Evolutionary conservation across 2,329 filamentous ascomycete genomes (phyloP).

Genomic region (Calonectria honghensis): DNA sequence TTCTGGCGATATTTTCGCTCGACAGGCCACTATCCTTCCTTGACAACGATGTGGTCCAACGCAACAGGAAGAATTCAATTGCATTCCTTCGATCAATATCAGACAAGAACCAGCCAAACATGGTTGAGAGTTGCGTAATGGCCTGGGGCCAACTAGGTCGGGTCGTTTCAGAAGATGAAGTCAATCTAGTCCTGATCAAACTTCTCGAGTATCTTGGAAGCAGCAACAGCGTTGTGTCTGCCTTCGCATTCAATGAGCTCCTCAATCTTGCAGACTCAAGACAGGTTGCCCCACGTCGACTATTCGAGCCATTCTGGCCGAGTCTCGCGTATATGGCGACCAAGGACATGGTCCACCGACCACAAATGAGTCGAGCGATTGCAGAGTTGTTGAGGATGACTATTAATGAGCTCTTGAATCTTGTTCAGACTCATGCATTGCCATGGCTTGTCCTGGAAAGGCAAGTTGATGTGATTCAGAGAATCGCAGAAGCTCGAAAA

Average conservation of each 20-base stretch:
- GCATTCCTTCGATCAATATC: conserved; percentile 83
- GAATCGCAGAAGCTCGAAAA: conserved; percentile 86
- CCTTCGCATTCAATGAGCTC: conserved; percentile 89
- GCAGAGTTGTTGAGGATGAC: conserved; percentile 88
- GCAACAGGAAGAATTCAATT: conserved; percentile 80
- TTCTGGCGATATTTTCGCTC: conserved; percentile 79
- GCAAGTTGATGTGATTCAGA: conserved; percentile 85
- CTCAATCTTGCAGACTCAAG: conserved; percentile 81
- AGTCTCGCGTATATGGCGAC: conserved; percentile 88
- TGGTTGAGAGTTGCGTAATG: conserved; percentile 90
- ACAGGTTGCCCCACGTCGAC: conserved; percentile 76
- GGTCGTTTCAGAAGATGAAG: conserved; percentile 85
- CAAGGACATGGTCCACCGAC: conserved; percentile 85
- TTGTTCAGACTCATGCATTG: conserved; percentile 87
- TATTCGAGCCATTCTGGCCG: conserved; percentile 93
- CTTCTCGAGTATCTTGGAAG: conserved; percentile 92
- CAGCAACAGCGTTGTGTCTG: conserved; percentile 85
- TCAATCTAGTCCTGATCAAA: conserved; percentile 89
- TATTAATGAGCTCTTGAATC: conserved; percentile 82
- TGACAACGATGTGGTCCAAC: conserved; percentile 53
- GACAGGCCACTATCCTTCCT: conserved; percentile 36
- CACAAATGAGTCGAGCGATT: conserved; percentile 87
- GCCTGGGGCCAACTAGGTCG: conserved; percentile 91
- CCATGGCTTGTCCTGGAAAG: conserved; percentile 90
- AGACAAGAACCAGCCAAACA: conserved; percentile 78